Evolutionary conservation across 2,329 filamentous ascomycete species (phyloP), one percentile per base, ranked within the genome.

Genomic region (Hypomyces perniciosus): DNA sequence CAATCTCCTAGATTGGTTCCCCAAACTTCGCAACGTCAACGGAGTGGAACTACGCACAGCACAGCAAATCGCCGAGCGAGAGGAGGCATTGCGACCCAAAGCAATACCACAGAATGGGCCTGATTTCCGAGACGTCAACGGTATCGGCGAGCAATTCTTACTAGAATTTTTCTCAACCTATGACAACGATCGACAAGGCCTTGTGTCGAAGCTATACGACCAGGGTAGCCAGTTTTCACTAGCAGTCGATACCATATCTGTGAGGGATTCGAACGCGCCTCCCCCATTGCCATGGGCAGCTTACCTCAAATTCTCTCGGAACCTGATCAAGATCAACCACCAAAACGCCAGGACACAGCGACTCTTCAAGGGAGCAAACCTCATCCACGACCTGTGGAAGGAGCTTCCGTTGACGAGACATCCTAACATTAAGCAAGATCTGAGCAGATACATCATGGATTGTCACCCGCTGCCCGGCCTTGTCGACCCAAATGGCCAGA

Each of bases 1-100:
- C 12, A 86, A 89, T 44, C 72, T 96, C 51, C 73, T 88, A 30
- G 81, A 82, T 38, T 95, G 90, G 86, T 97, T 89, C 63, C 91
- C 90, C 1, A 86, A 82, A 53, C 78, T 97, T 12, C 83, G 84
- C 60, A 80, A 84, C 53, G 73, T 97, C 57, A 95, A 95, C 66
- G 82, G 83, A 49, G 73, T 81, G 5, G 80, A 86, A 62, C 81
- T 96, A 13, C 82, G 90, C 53, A 87, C 85, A 1, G 77, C 84
- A 1, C 83, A 88, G 61, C 81, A 90, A 60, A 73, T 87, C 46
- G 80, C 80, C 7, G 76, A 81, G 50, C 68, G 73, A 59, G 68
- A 75, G 52, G 69, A 75, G 44, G 72, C 74, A 28, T 59, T 75
- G 55, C 68, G 75, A 62, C 69, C 82, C 62, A 74, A 76, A 68